Base-by-base conservation (phyloP, 345 rosid species). In the Arabis hirsuta region DNA sequence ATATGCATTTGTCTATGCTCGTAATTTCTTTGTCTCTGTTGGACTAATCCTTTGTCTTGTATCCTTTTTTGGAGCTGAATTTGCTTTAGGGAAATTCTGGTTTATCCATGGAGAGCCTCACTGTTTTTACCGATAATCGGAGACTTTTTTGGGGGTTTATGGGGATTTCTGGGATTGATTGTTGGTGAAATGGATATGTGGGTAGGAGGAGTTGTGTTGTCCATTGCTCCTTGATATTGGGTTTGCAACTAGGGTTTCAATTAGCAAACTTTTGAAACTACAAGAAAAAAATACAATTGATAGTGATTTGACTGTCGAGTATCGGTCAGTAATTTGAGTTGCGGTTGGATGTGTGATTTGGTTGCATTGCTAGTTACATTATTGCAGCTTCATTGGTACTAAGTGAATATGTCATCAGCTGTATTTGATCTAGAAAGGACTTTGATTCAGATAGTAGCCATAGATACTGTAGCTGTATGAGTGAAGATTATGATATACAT, bases 231-330 rank as follows among this genome's bases (percentile, higher is more conserved):
- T 32, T 27, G 60, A 27, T 60, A 24, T 61, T 47, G 48, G 20
- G 50, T 10, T 59, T 50, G 59, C 20, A 36, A 12, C 69, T 72
- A 72, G 62, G 69, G 63, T 44, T 54, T 60, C 65, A 5, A 39
- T 4, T 9, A 50, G 14, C 27, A 36, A 14, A 48, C 41, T 50
- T 13, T 38, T 13, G 1, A 13, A 22, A 13, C 47, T 57, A 22
- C 2, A 20, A 27, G 20, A 12, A n/a, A 34, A 47, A 5, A 7
- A 31, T 55, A 45, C 24, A 16, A 6, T 7, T 65, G 34, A 12
- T 20, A n/a, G 31, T 52, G 9, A 26, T 67, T 43, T 26, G 24
- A 4, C 11, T 12, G 16, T 47, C 36, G 36, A 24, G 51, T 9
- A 4, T 51, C 0, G 12, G 36, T 51, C 36, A 24, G 32, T 65